Base-by-base conservation (phyloP, 306 rosid species). In the Abrus pulchellus region DNA sequence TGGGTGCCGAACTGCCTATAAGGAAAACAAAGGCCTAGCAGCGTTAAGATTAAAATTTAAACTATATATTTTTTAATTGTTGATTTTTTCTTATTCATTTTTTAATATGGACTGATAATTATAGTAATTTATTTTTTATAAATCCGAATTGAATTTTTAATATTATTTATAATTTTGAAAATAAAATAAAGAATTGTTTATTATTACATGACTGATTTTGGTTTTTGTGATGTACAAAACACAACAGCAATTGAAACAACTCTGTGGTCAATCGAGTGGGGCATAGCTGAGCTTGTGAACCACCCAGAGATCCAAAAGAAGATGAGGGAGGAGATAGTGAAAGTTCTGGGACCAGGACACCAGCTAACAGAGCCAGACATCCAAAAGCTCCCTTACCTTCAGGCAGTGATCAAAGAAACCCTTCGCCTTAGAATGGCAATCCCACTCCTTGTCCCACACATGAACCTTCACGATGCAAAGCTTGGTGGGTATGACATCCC, bases 211-310 rank as follows among this genome's bases (percentile, higher is more conserved):
- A 20, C 20, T 20, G 20, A 20, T 20, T 20, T 20, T 36, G 4
- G 40, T 1, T 14, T 32, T 28, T 10, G 52, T 76, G 30, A 76
- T 68, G 48, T 29, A 62, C 27, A 9, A 30, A 48, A 64, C 9
- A 14, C 6, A 79, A 65, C 97, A 94, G 97, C 97, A 14, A 94
- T 94, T 48, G 98, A 94, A 43, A 94, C 98, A 48, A 94, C 97
- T 12, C 62, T 92, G 4, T 92, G 98, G 97, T 94, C 98, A 11
- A 87, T 94, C 27, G 98, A 94, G 34, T 94, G 98, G 98, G 97
- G 94, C 0, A 67, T 94, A 44, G 98, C 98, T 1, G 98, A 89
- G 82, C 91, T 94, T 2, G 98, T 92, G 87, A 94, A 94, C 89
- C 94, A 94, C 85, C 98, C 86, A 3, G 88, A 82, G 62, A 81